Evolutionary conservation across 345 rosid genomes (phyloP), one percentile per base, ranked within the genome.

Genomic region (Noccaea bulbosa): DNA sequence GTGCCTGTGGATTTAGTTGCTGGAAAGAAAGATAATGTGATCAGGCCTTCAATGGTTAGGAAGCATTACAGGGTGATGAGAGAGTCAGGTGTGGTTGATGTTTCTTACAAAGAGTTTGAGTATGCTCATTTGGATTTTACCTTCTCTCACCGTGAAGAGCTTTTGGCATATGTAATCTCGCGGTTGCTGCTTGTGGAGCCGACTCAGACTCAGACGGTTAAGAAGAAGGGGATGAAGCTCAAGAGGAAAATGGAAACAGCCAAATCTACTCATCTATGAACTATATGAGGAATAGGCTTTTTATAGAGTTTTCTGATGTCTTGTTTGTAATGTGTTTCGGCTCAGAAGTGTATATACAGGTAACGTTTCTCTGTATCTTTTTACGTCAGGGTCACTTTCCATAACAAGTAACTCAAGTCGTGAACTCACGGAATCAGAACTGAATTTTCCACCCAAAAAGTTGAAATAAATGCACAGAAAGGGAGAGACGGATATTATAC

Each of bases 61-160:
- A 80, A 82, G 66, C 99, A 93, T 71, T 87, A 93, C 30, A 82
- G 65, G 54, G 12, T 83, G 62, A 89, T 93, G 96, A 86, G 84
- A 77, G 89, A 87, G 15, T 66, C 85, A 0, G 87, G 85, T 0
- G 95, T 66, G 22, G 37, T 80, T 2, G 87, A 91, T 20, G 93
- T 83, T 16, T 85, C 99, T 4, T 94, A 88, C 72, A 82, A 17
- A 0, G 96, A 89, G 75, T 87, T 81, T 14, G 96, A 94, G 79
- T 94, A 89, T 67, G 99, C 90, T 10, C 97, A 88, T 83, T 70
- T 89, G 78, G 99, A 94, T 81, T 94, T 94, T 79, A 94, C 90
- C 15, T 91, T 91, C 66, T 84, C 97, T 30, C 95, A 94, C 76
- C 91, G 79, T 0, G 98, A 94, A 77, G 99, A 94, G 67, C 81